Base-by-base conservation (phyloP, 768 basidiomycete species). In the Auricularia sp. region DNA sequence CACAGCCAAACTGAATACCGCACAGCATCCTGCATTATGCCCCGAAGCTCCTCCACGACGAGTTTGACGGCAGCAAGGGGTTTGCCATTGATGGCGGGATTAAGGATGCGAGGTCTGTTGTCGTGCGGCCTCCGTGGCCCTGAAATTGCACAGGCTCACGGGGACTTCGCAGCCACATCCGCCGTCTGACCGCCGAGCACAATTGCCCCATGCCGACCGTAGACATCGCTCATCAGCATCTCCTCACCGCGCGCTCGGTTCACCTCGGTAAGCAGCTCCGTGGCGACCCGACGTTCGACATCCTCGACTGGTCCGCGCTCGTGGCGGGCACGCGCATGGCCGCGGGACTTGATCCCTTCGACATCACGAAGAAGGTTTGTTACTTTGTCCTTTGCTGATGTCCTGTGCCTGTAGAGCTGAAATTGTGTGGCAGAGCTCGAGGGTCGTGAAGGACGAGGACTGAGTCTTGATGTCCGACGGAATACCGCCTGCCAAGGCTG, bases 81-180 rank as follows among this genome's bases (percentile, higher is more conserved):
- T 94, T 96, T 72, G 77, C 86, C 12, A 83, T 94, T 61, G 86
- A 90, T 58, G 90, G 90, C n/a, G 93, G 91, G 18, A 85, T 96
- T 70, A 93, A 93, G 70, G 93, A 94, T 70, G 87, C 90, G 0
- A 74, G 82, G 47, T 18, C 11, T 6, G 47, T 51, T 51, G 21
- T 51, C 14, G 11, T 10, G 43, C 18, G 29, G 29, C 18, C 43
- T 44, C 43, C 43, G 43, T 10, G 43, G 14, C 47, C 8, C 12
- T 8, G 39, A 42, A 8, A 18, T 18, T 16, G 47, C 47, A 21
- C 21, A 6, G 21, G 14, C 47, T 51, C 11, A 51, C 21, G 2
- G 11, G 6, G 6, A 51, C 18, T 42, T 6, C 47, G 16, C 47
- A 51, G 47, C 81, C 87, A 88, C 71, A 85, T 93, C 62, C 86